Conservation (phyloP, 1,284 basidiomycete genomes). For the Irpex sp. region DNA sequence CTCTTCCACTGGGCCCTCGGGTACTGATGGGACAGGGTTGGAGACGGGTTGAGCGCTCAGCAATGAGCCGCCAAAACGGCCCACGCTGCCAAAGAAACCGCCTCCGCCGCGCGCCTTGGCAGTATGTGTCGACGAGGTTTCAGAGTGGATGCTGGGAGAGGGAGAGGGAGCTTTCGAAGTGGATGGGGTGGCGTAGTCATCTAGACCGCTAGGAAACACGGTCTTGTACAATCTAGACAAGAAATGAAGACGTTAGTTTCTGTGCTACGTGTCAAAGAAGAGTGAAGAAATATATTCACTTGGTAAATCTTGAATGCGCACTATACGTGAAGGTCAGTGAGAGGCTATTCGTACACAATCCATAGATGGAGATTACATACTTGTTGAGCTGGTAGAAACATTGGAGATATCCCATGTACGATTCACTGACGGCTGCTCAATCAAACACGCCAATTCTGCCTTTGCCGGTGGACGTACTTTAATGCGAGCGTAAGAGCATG, state of each 20-base stretch:
- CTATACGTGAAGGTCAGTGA: constrained; percentile 28
- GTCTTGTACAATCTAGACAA: constrained; percentile 60
- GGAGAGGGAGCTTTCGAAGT: constrained; percentile 42
- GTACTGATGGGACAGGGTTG: constrained; percentile 17
- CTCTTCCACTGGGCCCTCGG: constrained; percentile 62
- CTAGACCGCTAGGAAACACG: constrained; percentile 67
- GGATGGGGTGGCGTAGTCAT: constrained; percentile 46
- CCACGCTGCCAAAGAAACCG: constrained; percentile 30
- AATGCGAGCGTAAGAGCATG: constrained; percentile 67
- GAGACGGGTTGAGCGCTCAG: constrained; percentile 18
- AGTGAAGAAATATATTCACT: constrained; percentile 33
- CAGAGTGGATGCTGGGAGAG: constrained; percentile 30
- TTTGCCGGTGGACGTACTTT: constrained; percentile 39
- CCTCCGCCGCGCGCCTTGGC: constrained; percentile 13
- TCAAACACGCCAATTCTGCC: neutral
- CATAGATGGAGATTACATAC: constrained; percentile 23
- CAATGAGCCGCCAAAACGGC: constrained; percentile 31
- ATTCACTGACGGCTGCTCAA: constrained; percentile 44
- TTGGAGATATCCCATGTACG: constrained; percentile 75
- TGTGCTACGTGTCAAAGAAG: neutral
- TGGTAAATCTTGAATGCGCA: constrained; percentile 71
- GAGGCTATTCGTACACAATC: neutral
- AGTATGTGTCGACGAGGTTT: constrained; percentile 25
- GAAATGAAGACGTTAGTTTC: neutral
- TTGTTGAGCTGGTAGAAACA: constrained; percentile 71